A percentile compares a stretch with the other conserved stretches of the same genome.
These are phyloP conservation scores for Aureobasidium namibiae DNA, from an alignment of 2,329 filamentous ascomycete species.

Conservation along the genomic window DNA sequence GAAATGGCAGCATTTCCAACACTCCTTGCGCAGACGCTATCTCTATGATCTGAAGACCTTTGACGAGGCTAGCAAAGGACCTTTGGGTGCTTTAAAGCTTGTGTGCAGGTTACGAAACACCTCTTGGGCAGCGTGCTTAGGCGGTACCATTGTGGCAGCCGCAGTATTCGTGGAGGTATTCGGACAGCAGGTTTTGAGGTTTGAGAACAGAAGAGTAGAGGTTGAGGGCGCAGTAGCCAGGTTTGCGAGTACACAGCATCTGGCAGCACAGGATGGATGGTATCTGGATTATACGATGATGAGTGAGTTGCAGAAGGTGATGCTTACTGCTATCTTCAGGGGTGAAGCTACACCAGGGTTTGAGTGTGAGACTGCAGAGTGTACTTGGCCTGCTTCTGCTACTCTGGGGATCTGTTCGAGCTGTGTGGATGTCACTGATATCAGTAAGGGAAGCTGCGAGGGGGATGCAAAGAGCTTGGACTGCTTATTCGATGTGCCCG, in stretches of 20 bases:
- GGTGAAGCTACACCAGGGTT: neutral
- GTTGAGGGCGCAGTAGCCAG: neutral
- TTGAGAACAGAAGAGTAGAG: neutral
- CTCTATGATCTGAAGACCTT: neutral
- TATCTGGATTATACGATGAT: conserved; percentile 10
- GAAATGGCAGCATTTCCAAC: conserved; percentile 7
- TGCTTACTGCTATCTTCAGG: neutral
- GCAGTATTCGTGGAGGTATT: neutral
- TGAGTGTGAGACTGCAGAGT: neutral
- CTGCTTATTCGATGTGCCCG: neutral
- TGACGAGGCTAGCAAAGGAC: conserved; percentile 5
- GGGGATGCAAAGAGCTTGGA: neutral
- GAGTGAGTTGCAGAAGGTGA: neutral
- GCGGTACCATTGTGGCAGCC: neutral
- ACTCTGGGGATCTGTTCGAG: conserved; percentile 3
- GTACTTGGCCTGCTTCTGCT: neutral
- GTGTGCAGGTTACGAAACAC: neutral
- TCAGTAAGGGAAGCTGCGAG: neutral
- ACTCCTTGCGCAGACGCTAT: neutral
- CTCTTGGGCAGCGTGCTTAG: neutral
- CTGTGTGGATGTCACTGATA: neutral
- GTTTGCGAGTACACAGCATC: neutral
- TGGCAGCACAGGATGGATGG: neutral
- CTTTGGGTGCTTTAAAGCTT: neutral
- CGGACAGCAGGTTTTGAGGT: neutral